These are phyloP conservation scores for Coccomyxa sp. DNA, from an alignment of 139 green algal species.

Conservation along the genomic window DNA sequence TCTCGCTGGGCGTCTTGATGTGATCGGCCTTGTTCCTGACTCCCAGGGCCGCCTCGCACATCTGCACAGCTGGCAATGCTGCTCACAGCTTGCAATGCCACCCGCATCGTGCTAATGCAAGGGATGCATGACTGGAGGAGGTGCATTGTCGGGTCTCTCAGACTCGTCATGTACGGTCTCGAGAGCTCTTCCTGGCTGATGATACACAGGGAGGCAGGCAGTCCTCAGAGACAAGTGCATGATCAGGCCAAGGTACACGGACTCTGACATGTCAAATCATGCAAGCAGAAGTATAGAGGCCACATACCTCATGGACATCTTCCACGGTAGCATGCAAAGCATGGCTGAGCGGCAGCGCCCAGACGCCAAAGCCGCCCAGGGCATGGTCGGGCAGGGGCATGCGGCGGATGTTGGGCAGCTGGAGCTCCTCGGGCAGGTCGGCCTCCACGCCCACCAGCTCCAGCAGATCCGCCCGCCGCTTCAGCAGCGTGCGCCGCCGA, in stretches of 20 bases:
- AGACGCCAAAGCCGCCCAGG: neutral
- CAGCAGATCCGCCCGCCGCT: conserved; percentile 25
- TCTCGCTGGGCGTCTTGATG: neutral
- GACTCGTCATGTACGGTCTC: no score
- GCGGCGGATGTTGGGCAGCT: neutral
- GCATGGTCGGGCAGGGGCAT: neutral
- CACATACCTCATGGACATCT: conserved; percentile 34
- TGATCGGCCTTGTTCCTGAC: neutral
- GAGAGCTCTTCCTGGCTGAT: no score
- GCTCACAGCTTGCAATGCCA: neutral
- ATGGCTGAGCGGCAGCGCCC: conserved; percentile 1
- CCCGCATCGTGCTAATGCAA: neutral
- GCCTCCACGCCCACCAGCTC: conserved; percentile 16
- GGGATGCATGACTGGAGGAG: neutral
- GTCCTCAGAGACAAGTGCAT: no score
- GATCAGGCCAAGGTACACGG: no score
- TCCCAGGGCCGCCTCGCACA: conserved; percentile 21
- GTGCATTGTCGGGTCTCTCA: neutral
- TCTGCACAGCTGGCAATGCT: neutral
- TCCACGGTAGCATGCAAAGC: conserved; percentile 52
- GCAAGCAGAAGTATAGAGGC: neutral
- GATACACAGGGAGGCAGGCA: no score
- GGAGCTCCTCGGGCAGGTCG: conserved; percentile 24
- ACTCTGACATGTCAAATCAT: no score
- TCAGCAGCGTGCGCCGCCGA: conserved; percentile 30